Conservation (phyloP, 495 filamentous ascomycete genomes). For the Aspergillus cristatus region DNA sequence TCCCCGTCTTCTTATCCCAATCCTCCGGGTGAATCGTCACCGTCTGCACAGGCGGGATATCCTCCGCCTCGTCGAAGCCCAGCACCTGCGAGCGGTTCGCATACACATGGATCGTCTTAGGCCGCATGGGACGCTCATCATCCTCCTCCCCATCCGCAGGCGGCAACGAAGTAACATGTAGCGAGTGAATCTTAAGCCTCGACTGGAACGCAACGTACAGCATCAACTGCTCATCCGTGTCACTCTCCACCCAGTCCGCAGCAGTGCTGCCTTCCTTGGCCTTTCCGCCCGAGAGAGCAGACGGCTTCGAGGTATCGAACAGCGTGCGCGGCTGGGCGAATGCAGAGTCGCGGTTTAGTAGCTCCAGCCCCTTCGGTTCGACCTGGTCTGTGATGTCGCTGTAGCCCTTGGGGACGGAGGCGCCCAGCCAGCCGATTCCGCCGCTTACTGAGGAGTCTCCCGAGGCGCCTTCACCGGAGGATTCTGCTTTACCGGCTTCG, state of each 20-base stretch:
- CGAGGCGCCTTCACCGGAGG: constrained; percentile 35
- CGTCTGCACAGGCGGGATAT: constrained; percentile 65
- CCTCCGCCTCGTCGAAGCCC: constrained; percentile 92
- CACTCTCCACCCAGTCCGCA: constrained; percentile 94
- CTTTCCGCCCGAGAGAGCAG: constrained; percentile 49
- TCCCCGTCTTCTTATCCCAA: constrained; percentile 80
- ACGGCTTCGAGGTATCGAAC: constrained; percentile 61
- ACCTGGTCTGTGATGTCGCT: constrained; percentile 73
- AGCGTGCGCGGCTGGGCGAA: constrained; percentile 60
- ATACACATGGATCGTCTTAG: constrained; percentile 77
- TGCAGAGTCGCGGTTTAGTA: constrained; percentile 73
- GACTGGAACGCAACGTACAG: constrained; percentile 86
- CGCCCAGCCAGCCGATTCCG: constrained; percentile 59
- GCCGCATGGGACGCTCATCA: constrained; percentile 72
- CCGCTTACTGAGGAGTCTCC: constrained; percentile 20
- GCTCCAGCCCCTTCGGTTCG: constrained; percentile 69
- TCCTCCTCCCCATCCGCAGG: constrained; percentile 46
- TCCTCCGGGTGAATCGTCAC: constrained; percentile 63
- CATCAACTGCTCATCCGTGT: constrained; percentile 97
- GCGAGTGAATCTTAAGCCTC: constrained; percentile 79
- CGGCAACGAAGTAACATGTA: constrained; percentile 80
- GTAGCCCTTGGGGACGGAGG: constrained; percentile 69
- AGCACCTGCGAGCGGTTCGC: constrained; percentile 79
- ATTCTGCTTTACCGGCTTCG: constrained; percentile 52
- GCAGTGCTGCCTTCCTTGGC: constrained; percentile 21